A percentile compares a stretch with the other conserved stretches of the same genome.
These are phyloP conservation scores for Kitagawia praeruptora DNA, from an alignment of 129 eudicot genomes.

Conservation along the genomic window DNA sequence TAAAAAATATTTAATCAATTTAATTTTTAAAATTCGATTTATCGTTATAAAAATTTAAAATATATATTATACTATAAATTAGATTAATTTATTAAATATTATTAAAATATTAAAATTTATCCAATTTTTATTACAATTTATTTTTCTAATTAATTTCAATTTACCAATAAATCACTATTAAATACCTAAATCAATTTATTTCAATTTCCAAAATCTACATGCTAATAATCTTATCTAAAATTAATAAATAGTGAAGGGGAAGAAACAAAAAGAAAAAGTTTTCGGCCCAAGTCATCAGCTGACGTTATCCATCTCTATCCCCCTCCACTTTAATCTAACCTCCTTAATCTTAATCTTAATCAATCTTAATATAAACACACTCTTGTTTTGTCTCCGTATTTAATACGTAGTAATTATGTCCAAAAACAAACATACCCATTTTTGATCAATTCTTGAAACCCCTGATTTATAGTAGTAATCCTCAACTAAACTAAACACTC, in stretches of 20 bases:
- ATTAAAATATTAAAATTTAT: too few species aligned
- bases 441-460: neutral
- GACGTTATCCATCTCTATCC: neutral
- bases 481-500: neutral
- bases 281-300: constrained; percentile 5
- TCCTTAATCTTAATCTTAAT: neutral
- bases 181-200: too few species aligned
- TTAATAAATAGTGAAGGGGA: neutral
- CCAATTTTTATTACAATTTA: too few species aligned
- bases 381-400: neutral
- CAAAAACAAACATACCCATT: neutral
- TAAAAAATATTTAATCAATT: too few species aligned
- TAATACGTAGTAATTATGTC: neutral
- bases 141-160: too few species aligned
- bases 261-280: neutral
- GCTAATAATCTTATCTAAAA: too few species aligned
- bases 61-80: too few species aligned
- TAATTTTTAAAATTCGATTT: too few species aligned
- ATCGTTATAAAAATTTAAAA: too few species aligned
- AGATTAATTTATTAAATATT: too few species aligned
- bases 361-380: neutral
- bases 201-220: too few species aligned
- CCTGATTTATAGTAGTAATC: neutral
- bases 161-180: too few species aligned
- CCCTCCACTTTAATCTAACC: neutral